Evolutionary conservation across 768 basidiomycete genomes (phyloP).

Genomic region (Vararia minispora): DNA sequence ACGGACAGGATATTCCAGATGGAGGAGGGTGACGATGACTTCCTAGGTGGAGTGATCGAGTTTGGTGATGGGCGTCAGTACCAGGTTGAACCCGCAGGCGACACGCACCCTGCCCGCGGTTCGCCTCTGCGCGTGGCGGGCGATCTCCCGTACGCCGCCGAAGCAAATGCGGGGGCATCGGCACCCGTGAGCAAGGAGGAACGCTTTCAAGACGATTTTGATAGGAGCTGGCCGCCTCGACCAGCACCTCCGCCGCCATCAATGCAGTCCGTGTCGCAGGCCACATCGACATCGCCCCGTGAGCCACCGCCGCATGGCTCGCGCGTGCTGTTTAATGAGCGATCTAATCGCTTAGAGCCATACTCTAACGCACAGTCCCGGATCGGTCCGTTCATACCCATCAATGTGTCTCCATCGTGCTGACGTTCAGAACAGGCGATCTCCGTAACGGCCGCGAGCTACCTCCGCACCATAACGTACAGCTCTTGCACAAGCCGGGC

Average conservation of each 20-base stretch:
- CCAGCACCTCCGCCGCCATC: slow-evolving; percentile 39
- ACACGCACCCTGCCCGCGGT: slow-evolving; percentile 14
- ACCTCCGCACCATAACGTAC: slow-evolving; percentile 35
- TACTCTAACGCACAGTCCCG: slow-evolving; percentile 48
- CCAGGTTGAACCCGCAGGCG: slow-evolving; percentile 51
- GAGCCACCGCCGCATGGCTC: slow-evolving; percentile 47
- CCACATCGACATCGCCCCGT: slow-evolving; percentile 27
- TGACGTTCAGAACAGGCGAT: slow-evolving; percentile 30
- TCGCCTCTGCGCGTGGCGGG: neutral
- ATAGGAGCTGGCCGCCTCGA: slow-evolving; percentile 94
- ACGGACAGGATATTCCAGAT: slow-evolving; percentile 56
- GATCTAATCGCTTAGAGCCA: slow-evolving; percentile 82
- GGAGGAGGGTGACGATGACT: slow-evolving; percentile 89
- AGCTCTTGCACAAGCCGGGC: slow-evolving; percentile 48
- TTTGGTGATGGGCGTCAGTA: slow-evolving; percentile 94
- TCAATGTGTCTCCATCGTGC: slow-evolving; percentile 2
- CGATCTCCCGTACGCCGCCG: neutral
- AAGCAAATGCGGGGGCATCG: slow-evolving; percentile 13
- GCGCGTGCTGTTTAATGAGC: slow-evolving; percentile 90
- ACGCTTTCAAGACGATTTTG: slow-evolving; percentile 88
- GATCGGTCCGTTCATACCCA: slow-evolving; percentile 20
- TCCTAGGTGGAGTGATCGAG: slow-evolving; percentile 81
- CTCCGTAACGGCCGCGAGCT: slow-evolving; percentile 35
- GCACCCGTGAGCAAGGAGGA: slow-evolving; percentile 73
- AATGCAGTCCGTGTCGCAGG: slow-evolving; percentile 23